Evolutionary conservation across 768 basidiomycete genomes (phyloP), one percentile per base, ranked within the genome.

Genomic region (Lentinula lateritia): DNA sequence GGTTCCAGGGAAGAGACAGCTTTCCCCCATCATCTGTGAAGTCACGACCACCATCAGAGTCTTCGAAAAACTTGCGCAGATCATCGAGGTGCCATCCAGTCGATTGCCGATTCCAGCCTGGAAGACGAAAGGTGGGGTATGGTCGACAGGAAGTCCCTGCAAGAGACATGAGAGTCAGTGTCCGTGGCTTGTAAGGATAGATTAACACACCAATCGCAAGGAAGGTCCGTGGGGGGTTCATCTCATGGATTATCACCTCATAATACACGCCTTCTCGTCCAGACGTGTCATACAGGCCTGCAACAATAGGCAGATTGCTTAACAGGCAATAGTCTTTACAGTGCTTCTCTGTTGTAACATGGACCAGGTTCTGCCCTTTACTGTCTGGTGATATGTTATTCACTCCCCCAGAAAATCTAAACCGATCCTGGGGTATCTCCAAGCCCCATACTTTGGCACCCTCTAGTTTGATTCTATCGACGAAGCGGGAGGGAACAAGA

Each of bases 11-110:
- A 71, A 28, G 63, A 67, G 28, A 74, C 69, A 46, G 41, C 62
- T 13, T 70, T 8, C n/a, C 20, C 4, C 55, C 55, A 28, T 56
- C 15, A 39, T 56, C 41, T 68, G 70, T 72, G 70, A 83, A 89
- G 65, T 86, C 83, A 1, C 83, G 80, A 10, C 87, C 88, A 16
- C 87, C 88, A 50, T 83, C 76, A 1, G 84, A 73, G 66, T 87
- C 85, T 66, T 88, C 87, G 62, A 84, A 89, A 76, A 89, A 89
- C 70, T 88, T 89, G 68, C 85, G 80, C 67, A 86, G 74, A 71
- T 89, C 88, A 67, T 89, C 88, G 38, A 89, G 78, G 65, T 89
- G 88, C 32, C 88, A 73, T 1, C 80, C 87, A 1, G 83, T 83
- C 58, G 87, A 87, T 45, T 81, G 74, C 52, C 87, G 74, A 66